A percentile compares a stretch with the other conserved stretches of the same genome.
Evolutionary conservation across 176 grass and related monocot species (phyloP).

Genomic region (Pharus latifolius): DNA sequence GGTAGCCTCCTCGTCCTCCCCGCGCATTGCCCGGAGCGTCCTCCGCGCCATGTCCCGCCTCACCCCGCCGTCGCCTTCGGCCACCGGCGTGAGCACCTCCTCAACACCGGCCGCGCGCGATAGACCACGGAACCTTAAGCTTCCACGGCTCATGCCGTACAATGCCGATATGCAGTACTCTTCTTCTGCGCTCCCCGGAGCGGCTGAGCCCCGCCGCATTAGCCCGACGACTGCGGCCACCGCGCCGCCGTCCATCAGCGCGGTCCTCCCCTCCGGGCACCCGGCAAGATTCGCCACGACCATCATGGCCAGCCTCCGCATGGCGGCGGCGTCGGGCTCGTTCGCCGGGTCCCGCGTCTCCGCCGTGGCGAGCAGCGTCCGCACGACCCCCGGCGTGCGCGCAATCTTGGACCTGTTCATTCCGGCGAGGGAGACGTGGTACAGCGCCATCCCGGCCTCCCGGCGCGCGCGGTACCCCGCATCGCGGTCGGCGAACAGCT

Average conservation of each 20-base stretch:
- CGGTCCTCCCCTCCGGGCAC: conserved; percentile 47
- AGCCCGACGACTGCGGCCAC: conserved; percentile 37
- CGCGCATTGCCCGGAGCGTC: conserved; percentile 55
- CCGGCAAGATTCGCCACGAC: conserved; percentile 58
- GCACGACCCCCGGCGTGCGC: conserved; percentile 45
- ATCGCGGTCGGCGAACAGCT: conserved; percentile 27
- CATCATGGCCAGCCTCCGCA: conserved; percentile 61
- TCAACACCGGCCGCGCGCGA: conserved; percentile 54
- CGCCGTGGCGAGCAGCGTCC: conserved; percentile 41
- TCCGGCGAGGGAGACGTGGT: conserved; percentile 65
- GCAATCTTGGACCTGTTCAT: conserved; percentile 79
- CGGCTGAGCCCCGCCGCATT: conserved; percentile 18
- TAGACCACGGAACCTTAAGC: conserved; percentile 71
- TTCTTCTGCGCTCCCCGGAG: conserved; percentile 36
- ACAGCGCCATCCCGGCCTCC: conserved; percentile 77
- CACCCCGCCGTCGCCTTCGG: conserved; percentile 18
- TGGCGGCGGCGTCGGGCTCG: conserved; percentile 23
- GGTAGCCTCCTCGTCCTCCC: conserved; percentile 37
- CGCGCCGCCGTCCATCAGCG: conserved; percentile 65
- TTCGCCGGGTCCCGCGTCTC: not conserved
- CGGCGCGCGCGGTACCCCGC: conserved; percentile 40
- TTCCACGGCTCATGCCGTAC: conserved; percentile 64
- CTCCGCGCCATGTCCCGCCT: conserved; percentile 59
- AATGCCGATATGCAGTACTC: conserved; percentile 56
- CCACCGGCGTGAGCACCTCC: conserved; percentile 42